phyloP scores from a whole-genome alignment of 768 basidiomycete species.

The Galerina sulciceps region DNA sequence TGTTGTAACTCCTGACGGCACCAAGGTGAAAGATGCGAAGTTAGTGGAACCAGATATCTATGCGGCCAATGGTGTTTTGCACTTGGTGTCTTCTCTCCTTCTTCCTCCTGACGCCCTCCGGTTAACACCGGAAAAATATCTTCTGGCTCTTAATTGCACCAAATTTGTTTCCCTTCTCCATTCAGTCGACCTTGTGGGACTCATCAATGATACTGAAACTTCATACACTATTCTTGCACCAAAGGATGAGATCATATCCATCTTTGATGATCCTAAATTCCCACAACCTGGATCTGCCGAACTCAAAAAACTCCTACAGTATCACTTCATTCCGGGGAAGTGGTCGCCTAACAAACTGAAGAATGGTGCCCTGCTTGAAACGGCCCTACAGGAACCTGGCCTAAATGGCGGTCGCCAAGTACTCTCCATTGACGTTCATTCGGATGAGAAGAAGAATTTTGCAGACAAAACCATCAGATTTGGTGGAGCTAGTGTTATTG shows the following conservation, averaged over 20 bases:
- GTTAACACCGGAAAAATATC: conserved; percentile 93
- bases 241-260: conserved; percentile 77
- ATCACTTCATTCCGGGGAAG: conserved; percentile 90
- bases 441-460: conserved; percentile 48
- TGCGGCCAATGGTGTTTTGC: conserved; percentile 93
- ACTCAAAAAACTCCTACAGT: conserved; percentile 74
- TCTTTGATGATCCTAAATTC: conserved; percentile 55
- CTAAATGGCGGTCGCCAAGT: conserved; percentile 74
- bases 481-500: conserved; percentile 81
- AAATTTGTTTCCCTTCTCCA: conserved; percentile 88
- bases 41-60: conserved; percentile 84
- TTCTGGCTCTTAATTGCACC: conserved; percentile 90
- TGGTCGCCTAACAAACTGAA: conserved; percentile 73
- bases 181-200: conserved; percentile 71
- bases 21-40: conserved; percentile 57
- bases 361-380: conserved; percentile 79
- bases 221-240: conserved; percentile 92
- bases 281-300: conserved; percentile 71
- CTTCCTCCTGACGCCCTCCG: conserved; percentile 75
- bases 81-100: conserved; percentile 84
- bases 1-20: conserved; percentile 53
- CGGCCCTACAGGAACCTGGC: conserved; percentile 74
- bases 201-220: conserved; percentile 71
- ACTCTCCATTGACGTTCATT: conserved; percentile 65
- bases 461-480: conserved; percentile 69